These are phyloP conservation scores for Cephalotrichum gorgonifer DNA, from an alignment of 2,329 filamentous ascomycete species.

Conservation along the genomic window DNA sequence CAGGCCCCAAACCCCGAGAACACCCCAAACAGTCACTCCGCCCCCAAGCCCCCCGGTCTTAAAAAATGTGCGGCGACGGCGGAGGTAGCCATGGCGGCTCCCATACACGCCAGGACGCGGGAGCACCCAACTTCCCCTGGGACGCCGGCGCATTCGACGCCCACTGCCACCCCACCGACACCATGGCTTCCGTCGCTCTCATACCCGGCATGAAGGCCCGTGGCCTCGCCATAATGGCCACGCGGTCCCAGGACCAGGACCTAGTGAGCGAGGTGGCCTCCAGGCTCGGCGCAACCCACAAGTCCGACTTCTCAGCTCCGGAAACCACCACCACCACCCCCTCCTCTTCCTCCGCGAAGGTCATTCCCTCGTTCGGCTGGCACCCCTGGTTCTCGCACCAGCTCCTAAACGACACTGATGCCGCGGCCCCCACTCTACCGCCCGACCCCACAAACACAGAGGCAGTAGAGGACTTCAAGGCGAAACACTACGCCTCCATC, in stretches of 20 bases:
- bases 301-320: not conserved
- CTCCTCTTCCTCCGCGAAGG: constrained; percentile 7
- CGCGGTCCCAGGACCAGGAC: constrained; percentile 62
- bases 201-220: constrained; percentile 58
- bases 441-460: constrained; percentile 7
- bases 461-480: constrained; percentile 34
- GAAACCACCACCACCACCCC: too few species aligned
- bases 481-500: constrained; percentile 55
- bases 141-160: constrained; percentile 63
- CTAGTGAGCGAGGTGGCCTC: constrained; percentile 55
- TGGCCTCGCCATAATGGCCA: constrained; percentile 66
- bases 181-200: constrained; percentile 46
- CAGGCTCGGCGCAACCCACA: constrained; percentile 35
- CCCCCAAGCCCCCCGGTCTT: not conserved
- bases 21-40: too few species aligned
- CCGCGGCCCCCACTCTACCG: not conserved
- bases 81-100: too few species aligned
- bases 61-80: not conserved
- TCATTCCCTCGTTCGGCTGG: constrained; percentile 72
- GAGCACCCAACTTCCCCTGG: constrained; percentile 49
- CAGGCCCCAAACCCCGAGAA: too few species aligned
- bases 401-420: constrained; percentile 50
- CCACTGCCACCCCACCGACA: constrained; percentile 79
- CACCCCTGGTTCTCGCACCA: constrained; percentile 81
- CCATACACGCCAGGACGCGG: not conserved